phyloP scores from a whole-genome alignment of 768 basidiomycete species.

The Serendipita sp. region DNA sequence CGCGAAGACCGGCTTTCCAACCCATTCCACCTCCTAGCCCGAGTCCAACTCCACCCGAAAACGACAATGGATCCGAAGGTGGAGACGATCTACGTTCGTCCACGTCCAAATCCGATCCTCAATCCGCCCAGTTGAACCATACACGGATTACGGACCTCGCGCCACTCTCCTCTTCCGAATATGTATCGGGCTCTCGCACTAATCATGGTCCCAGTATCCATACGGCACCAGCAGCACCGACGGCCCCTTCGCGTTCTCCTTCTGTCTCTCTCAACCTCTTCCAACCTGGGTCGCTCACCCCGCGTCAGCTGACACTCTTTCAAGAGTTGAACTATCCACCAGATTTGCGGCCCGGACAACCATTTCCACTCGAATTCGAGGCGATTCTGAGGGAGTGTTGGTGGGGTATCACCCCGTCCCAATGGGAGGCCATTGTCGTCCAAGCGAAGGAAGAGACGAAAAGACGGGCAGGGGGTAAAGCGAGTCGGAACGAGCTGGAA shows the following conservation, averaged over 20 bases:
- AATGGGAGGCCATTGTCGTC: neutral
- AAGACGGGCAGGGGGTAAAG: too few relatives aligned
- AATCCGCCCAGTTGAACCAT: too few relatives aligned
- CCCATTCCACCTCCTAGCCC: neutral
- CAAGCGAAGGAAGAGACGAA: neutral
- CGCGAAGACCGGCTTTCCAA: neutral
- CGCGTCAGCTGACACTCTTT: neutral
- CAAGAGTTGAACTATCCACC: constrained; percentile 31
- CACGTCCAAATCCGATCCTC: neutral
- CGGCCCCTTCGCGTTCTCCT: neutral
- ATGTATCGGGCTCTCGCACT: too few relatives aligned
- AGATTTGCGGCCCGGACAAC: constrained; percentile 65
- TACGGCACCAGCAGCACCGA: too few relatives aligned
- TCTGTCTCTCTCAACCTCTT: neutral
- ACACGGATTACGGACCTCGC: too few relatives aligned
- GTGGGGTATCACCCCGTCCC: neutral
- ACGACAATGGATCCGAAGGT: neutral
- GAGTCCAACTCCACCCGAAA: neutral
- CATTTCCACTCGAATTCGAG: constrained; percentile 46
- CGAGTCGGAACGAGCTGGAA: neutral
- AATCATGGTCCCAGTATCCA: too few relatives aligned
- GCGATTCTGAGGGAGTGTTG: neutral
- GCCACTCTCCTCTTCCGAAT: too few relatives aligned
- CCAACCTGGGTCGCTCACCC: neutral
- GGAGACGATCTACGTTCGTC: neutral